Conservation (phyloP, 441 rosid species). For the Dalechampia spathulata region DNA sequence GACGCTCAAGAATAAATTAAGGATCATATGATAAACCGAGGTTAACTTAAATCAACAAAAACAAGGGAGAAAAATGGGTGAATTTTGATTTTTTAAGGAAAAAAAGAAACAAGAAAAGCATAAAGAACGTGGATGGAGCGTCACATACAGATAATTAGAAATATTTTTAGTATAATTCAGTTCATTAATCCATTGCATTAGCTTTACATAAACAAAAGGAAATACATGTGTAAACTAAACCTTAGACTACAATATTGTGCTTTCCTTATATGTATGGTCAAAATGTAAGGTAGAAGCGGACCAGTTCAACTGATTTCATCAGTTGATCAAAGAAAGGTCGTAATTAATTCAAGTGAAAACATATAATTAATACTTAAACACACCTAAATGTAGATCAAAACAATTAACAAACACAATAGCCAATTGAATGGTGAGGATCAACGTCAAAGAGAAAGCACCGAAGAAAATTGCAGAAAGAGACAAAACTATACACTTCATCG, state of each 20-base stretch:
- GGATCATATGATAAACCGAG: not conserved
- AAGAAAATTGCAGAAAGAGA: constrained; percentile 3
- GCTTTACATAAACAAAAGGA: not conserved
- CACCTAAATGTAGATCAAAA: constrained; percentile 2
- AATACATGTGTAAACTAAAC: constrained; percentile 7
- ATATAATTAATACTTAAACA: not conserved
- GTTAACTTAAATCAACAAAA: not conserved
- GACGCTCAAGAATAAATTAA: not conserved
- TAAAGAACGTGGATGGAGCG: constrained; percentile 16
- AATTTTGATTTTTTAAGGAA: constrained; percentile 4
- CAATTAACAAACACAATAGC: not conserved
- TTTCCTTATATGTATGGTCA: constrained; percentile 14
- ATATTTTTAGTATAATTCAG: constrained; percentile 7
- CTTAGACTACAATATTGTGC: constrained; percentile 7
- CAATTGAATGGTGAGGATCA: not conserved
- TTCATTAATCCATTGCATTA: constrained; percentile 3
- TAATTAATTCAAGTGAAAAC: not conserved
- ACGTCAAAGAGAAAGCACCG: constrained; percentile 1
- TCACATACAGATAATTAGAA: constrained; percentile 4
- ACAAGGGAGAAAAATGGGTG: not conserved
- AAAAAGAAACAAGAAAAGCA: constrained; percentile 3
- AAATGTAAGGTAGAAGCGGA: constrained; percentile 8
- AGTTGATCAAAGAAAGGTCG: not conserved
- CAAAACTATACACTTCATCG: constrained; percentile 1
- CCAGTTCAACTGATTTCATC: not conserved